These are phyloP conservation scores for Albizia julibrissin DNA, from an alignment of 306 rosid species.

Conservation along the genomic window DNA sequence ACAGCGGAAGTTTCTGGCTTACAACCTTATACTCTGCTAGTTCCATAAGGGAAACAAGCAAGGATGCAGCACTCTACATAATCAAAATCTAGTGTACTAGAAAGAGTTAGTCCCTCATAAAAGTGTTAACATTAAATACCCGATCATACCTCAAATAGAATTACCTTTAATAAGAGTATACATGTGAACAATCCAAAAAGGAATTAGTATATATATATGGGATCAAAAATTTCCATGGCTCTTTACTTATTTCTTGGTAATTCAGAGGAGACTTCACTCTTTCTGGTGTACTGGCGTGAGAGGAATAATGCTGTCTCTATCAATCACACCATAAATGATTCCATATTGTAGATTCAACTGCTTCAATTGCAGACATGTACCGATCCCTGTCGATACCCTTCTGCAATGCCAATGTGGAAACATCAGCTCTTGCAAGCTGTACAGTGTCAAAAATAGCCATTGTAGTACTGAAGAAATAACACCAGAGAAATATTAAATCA, in stretches of 20 bases:
- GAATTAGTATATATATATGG: conserved; percentile 61
- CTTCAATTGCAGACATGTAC: conserved; percentile 92
- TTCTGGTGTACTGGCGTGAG: conserved; percentile 88
- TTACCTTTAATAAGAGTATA: too few species aligned
- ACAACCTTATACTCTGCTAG: conserved; percentile 7
- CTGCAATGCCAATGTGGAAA: conserved; percentile 86
- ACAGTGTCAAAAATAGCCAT: conserved; percentile 83
- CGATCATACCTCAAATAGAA: too few species aligned
- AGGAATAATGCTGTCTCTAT: conserved; percentile 76
- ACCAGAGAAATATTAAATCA: conserved; percentile 46
- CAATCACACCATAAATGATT: conserved; percentile 83
- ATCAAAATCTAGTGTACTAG: conserved; percentile 29
- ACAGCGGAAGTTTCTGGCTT: neutral
- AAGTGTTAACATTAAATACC: too few species aligned
- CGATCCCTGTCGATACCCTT: conserved; percentile 82
- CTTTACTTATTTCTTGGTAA: conserved; percentile 59
- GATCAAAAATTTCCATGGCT: conserved; percentile 64
- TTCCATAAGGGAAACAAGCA: conserved; percentile 26
- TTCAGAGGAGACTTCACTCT: conserved; percentile 53
- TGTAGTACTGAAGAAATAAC: conserved; percentile 61
- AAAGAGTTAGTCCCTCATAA: too few species aligned
- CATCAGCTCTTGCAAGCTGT: conserved; percentile 94
- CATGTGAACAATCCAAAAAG: too few species aligned
- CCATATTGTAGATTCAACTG: conserved; percentile 73
- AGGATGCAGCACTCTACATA: conserved; percentile 21